Conservation (phyloP, 2,329 filamentous ascomycete species). For the Neobulgaria alba region DNA sequence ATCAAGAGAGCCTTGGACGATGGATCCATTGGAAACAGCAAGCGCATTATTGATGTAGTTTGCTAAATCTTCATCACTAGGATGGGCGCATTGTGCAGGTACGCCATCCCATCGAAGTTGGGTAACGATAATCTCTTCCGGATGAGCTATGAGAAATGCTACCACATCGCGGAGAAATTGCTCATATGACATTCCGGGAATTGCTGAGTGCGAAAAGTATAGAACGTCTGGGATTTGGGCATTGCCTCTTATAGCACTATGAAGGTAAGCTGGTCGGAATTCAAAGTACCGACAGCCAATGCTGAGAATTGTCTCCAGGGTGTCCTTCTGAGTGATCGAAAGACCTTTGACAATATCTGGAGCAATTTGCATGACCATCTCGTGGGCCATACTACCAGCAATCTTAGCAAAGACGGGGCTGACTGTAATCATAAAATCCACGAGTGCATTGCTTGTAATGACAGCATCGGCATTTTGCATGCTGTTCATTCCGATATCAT, state of each 20-base stretch:
- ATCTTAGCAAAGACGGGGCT: conserved; percentile 21
- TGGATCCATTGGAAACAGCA: conserved; percentile 20
- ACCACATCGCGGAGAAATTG: conserved; percentile 35
- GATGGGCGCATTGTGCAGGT: conserved; percentile 36
- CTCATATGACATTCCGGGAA: conserved; percentile 41
- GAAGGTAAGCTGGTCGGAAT: conserved; percentile 41
- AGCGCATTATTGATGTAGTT: conserved; percentile 32
- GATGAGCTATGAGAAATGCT: conserved; percentile 33
- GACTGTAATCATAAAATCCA: conserved; percentile 24
- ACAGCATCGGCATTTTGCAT: conserved; percentile 35
- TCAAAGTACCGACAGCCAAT: conserved; percentile 44
- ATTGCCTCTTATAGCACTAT: conserved; percentile 32
- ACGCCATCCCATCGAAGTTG: conserved; percentile 43
- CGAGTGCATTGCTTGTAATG: conserved; percentile 25
- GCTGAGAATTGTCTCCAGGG: conserved; percentile 34
- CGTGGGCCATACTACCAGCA: conserved; percentile 18
- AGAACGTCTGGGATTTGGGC: conserved; percentile 35
- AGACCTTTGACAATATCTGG: conserved; percentile 37
- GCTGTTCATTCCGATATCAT: conserved; percentile 45
- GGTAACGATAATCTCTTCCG: conserved; percentile 39
- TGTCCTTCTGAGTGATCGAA: conserved; percentile 43
- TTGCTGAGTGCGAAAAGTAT: conserved; percentile 43
- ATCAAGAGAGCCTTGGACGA: conserved; percentile 26
- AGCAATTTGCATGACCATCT: conserved; percentile 26
- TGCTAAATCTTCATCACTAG: conserved; percentile 33